These are phyloP conservation scores for Penicillium glabrum DNA, from an alignment of 2,329 filamentous ascomycete genomes.

Conservation along the genomic window DNA sequence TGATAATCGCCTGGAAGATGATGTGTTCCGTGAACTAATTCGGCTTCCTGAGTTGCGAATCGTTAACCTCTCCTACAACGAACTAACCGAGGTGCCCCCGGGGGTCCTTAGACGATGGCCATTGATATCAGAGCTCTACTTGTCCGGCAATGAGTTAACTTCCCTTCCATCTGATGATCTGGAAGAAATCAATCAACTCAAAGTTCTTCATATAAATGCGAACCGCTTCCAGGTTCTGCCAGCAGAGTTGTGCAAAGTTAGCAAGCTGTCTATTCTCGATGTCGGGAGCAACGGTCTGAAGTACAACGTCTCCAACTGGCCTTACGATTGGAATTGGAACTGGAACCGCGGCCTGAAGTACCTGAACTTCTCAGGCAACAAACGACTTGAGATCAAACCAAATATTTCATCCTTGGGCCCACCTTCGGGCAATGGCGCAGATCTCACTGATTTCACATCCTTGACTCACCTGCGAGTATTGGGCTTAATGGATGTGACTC, in stretches of 20 bases:
- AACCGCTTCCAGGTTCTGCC: constrained; percentile 98
- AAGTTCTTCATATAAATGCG: constrained; percentile 90
- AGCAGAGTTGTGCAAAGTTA: constrained; percentile 90
- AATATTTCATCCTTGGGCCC: constrained; percentile 58
- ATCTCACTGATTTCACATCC: constrained; percentile 87
- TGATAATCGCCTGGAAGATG: constrained; percentile 91
- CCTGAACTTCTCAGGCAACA: constrained; percentile 95
- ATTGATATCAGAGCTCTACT: constrained; percentile 84
- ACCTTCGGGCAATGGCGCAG: constrained; percentile 56
- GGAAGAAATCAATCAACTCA: constrained; percentile 82
- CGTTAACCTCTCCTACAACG: constrained; percentile 92
- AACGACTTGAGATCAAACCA: constrained; percentile 84
- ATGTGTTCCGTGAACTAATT: constrained; percentile 89
- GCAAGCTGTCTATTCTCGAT: constrained; percentile 87
- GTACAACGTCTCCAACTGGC: constrained; percentile 98
- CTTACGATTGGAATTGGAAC: constrained; percentile 99
- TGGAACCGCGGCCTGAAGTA: constrained; percentile 94
- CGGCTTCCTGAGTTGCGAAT: constrained; percentile 80
- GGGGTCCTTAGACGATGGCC: constrained; percentile 87
- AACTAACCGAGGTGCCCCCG: constrained; percentile 87
- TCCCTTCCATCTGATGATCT: constrained; percentile 90
- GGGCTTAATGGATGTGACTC: constrained; percentile 95
- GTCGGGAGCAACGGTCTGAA: constrained; percentile 94
- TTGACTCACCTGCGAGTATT: constrained; percentile 81
- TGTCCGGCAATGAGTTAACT: constrained; percentile 92